Evolutionary conservation across 2,329 filamentous ascomycete species (phyloP), one percentile per base, ranked within the genome.

Genomic region (Hymenoscyphus fraxineus): DNA sequence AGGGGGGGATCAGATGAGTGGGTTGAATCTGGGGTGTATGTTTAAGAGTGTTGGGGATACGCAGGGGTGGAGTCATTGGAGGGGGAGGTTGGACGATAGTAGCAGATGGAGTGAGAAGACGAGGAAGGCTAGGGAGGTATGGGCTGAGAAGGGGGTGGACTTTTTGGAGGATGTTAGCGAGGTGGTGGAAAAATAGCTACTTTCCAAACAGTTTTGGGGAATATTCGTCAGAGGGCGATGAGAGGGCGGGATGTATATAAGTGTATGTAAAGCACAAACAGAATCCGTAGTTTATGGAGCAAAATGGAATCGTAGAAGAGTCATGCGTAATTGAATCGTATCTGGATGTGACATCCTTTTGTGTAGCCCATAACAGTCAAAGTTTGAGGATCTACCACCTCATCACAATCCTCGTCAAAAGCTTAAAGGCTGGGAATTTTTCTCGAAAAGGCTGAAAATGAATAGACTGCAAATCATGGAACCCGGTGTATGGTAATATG

Each of bases 1-100:
- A 12, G 66, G 66, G 9, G 71, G 71, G 3, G 72, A 69, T 64
- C 69, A 69, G 0, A 38, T 65, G 32, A 72, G 72, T 58, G 72
- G 74, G 69, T 27, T 75, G 57, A 73, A 71, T 59, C 47, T 75
- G 62, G 72, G 69, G 27, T 47, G 59, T 44, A 72, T 75, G 39
- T 70, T 62, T 61, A 72, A 68, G 59, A 55, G 47, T 44, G 64
- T 68, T 15, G 69, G 71, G 3, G 22, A 68, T n/a, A 22, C 41
- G 5, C 62, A 68, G 2, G 64, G 71, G 35, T 70, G 61, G 2
- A 32, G 68, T 60, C 44, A 59, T 35, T 75, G 72, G 73, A 57
- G 73, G 31, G 60, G 69, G 22, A 70, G 64, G 22, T 72, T 44
- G 16, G 15, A 16, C 6, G 41, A 44, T 44, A n/a, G 16, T n/a